Evolutionary conservation across 352 stramenopile species (phyloP).

Genomic region (Globisporangium paddicum): DNA sequence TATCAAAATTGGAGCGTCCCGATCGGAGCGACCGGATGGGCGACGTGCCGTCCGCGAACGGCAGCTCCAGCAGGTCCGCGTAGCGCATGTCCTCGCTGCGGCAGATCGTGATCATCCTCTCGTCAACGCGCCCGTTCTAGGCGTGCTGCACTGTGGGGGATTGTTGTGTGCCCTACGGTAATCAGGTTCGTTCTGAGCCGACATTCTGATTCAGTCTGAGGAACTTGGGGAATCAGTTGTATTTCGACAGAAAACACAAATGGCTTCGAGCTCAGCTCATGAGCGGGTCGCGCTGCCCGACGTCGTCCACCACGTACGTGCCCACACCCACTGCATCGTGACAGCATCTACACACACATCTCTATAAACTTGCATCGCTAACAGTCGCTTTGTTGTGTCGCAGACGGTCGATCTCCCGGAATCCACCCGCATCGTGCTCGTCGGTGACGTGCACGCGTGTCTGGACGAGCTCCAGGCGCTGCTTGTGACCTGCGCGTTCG

Average conservation of each 20-base stretch:
- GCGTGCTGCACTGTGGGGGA: too few species aligned
- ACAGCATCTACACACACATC: too few species aligned
- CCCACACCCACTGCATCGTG: not conserved
- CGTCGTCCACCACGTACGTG: slow-evolving; percentile 33
- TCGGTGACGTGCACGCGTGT: slow-evolving; percentile 92
- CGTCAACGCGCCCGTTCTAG: slow-evolving; percentile 66
- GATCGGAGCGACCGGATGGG: slow-evolving; percentile 47
- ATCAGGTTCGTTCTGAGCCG: too few species aligned
- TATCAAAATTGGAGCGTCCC: too few species aligned
- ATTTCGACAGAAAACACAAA: too few species aligned
- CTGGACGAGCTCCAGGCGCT: slow-evolving; percentile 77
- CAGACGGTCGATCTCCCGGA: slow-evolving; percentile 23
- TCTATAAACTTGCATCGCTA: too few species aligned
- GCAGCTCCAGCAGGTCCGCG: slow-evolving; percentile 43
- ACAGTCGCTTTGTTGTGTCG: too few species aligned
- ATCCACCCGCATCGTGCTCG: slow-evolving; percentile 60
- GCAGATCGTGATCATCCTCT: slow-evolving; percentile 92
- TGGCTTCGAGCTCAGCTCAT: not conserved
- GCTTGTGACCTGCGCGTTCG: slow-evolving; percentile 39
- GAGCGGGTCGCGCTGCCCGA: slow-evolving; percentile 45
- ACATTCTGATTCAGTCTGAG: not conserved
- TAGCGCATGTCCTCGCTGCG: slow-evolving; percentile 81
- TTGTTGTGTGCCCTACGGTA: too few species aligned
- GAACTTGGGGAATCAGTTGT: too few species aligned
- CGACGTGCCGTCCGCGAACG: slow-evolving; percentile 30